phyloP scores from a whole-genome alignment of 2,329 filamentous ascomycete species.

The Phoma sp. region DNA sequence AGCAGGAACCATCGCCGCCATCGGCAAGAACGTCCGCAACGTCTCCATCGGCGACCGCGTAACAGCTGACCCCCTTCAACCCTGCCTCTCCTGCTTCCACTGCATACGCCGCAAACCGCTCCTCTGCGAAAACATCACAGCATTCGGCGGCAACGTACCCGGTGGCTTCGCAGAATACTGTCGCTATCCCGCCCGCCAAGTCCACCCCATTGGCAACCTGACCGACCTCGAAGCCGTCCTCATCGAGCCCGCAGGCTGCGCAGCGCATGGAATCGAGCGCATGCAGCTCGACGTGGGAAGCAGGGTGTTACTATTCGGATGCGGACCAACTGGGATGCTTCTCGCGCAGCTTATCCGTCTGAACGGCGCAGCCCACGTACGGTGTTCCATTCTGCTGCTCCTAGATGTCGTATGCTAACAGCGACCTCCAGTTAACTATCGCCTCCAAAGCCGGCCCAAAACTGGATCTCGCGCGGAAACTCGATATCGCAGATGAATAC shows the following conservation, averaged over 20 bases:
- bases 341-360: conserved; percentile 69
- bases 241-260: conserved; percentile 74
- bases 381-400: too few relatives aligned
- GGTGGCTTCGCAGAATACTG: conserved; percentile 78
- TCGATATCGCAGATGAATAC: conserved; percentile 59
- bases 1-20: conserved; percentile 68
- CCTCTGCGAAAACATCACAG: conserved; percentile 73
- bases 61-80: conserved; percentile 67
- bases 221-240: conserved; percentile 73
- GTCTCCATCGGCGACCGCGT: conserved; percentile 70
- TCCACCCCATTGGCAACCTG: conserved; percentile 72
- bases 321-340: conserved; percentile 71
- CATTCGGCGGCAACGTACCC: conserved; percentile 71
- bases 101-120: conserved; percentile 72
- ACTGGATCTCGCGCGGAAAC: conserved; percentile 68
- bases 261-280: conserved; percentile 74
- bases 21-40: conserved; percentile 65
- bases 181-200: conserved; percentile 62
- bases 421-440: too few relatives aligned
- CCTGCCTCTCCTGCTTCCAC: conserved; percentile 77
- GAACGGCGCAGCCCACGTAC: conserved; percentile 73
- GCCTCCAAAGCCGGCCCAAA: conserved; percentile 74
- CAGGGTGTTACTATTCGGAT: conserved; percentile 70
- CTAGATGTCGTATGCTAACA: too few relatives aligned
- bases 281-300: conserved; percentile 72